phyloP scores from a whole-genome alignment of 2,329 filamentous ascomycete genomes.

The Aspergillus arachidicola region DNA sequence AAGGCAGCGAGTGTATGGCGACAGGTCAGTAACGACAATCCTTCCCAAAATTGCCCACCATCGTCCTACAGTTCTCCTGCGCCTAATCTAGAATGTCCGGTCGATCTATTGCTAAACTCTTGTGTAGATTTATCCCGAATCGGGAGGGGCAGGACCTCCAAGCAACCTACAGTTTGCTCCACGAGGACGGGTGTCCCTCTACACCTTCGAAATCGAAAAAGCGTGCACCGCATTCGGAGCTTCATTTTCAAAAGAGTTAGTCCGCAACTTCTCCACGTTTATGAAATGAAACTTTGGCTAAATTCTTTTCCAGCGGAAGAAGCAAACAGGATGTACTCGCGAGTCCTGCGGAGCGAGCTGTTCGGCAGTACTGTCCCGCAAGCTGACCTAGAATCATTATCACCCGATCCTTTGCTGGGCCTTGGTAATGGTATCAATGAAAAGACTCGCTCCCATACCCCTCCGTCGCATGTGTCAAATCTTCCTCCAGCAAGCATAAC shows the following conservation, averaged over 20 bases:
- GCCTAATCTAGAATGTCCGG: background rate
- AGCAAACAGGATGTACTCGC: constrained; percentile 90
- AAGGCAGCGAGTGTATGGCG: constrained; percentile 67
- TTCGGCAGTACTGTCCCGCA: constrained; percentile 92
- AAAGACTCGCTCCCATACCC: constrained; percentile 76
- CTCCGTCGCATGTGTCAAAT: constrained; percentile 68
- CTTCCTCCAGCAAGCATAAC: constrained; percentile 75
- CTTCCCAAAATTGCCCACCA: background rate
- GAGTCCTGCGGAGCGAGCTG: constrained; percentile 82
- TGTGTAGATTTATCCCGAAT: constrained; percentile 85
- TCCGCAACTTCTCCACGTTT: constrained; percentile 17
- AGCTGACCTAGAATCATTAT: constrained; percentile 65
- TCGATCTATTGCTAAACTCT: constrained; percentile 16
- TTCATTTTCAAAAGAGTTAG: constrained; percentile 92
- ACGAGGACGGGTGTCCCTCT: constrained; percentile 90
- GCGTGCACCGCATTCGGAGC: constrained; percentile 81
- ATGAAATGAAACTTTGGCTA: constrained; percentile 13
- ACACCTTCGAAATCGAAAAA: constrained; percentile 85
- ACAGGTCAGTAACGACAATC: constrained; percentile 52
- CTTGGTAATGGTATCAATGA: constrained; percentile 59
- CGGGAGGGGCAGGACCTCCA: constrained; percentile 90
- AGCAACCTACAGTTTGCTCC: constrained; percentile 86
- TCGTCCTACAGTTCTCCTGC: background rate
- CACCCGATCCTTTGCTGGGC: constrained; percentile 55
- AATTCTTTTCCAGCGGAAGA: constrained; percentile 68